phyloP scores from a whole-genome alignment of 345 rosid genomes.

The Psidium guajava region DNA sequence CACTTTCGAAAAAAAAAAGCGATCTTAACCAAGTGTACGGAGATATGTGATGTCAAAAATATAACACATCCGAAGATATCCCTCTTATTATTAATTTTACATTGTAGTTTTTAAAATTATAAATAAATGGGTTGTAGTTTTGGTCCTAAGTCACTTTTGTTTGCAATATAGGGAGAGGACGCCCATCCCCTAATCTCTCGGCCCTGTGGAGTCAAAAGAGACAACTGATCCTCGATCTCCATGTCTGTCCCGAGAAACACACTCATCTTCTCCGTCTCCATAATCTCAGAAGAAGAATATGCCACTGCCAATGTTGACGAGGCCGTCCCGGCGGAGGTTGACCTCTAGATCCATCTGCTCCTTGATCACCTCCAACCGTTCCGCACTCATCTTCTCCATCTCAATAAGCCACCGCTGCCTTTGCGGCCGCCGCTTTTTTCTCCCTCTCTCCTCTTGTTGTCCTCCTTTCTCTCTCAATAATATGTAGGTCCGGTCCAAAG shows the following conservation, averaged over 20 bases:
- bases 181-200: not conserved
- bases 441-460: too few relatives aligned
- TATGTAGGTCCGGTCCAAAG: not conserved
- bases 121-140: not conserved
- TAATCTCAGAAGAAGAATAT: not conserved
- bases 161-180: not conserved
- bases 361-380: slow-evolving; percentile 67
- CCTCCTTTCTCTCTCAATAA: too few relatives aligned
- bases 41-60: not conserved
- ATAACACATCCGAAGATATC: not conserved
- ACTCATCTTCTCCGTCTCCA: not conserved
- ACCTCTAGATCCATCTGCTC: slow-evolving; percentile 80
- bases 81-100: not conserved
- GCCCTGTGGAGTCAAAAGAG: not conserved
- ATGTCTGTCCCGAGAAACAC: not conserved
- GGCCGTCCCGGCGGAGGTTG: slow-evolving; percentile 77
- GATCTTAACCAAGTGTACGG: too few relatives aligned
- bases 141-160: not conserved
- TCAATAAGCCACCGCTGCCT: too few relatives aligned
- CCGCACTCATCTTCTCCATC: slow-evolving; percentile 68
- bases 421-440: too few relatives aligned
- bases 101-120: not conserved
- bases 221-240: not conserved
- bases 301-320: slow-evolving; percentile 48
- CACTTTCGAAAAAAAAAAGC: too few relatives aligned